A percentile compares a stretch with the other conserved stretches of the same genome.
These are phyloP conservation scores for Botrytis tulipae DNA, from an alignment of 2,329 filamentous ascomycete genomes.

Conservation along the genomic window DNA sequence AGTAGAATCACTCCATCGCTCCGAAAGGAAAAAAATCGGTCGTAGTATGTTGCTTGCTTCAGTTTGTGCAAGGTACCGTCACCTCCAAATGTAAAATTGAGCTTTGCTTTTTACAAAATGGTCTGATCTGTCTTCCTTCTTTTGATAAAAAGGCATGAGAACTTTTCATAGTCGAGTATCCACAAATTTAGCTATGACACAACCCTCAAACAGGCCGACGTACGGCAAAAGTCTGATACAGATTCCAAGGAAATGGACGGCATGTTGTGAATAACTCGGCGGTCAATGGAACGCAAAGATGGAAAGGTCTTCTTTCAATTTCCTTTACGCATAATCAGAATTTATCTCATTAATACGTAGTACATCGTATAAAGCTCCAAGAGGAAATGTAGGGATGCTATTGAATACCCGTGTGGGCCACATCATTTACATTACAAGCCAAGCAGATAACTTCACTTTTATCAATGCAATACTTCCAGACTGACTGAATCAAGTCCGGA, in stretches of 20 bases:
- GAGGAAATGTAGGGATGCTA: neutral
- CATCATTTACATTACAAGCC: neutral
- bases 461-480: no score
- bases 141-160: neutral
- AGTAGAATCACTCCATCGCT: neutral
- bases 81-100: neutral
- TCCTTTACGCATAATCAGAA: neutral
- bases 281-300: neutral
- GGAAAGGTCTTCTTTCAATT: neutral
- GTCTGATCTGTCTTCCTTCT: neutral
- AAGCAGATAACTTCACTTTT: no score
- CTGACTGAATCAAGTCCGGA: no score
- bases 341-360: neutral
- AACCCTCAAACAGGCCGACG: neutral
- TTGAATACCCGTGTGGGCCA: neutral
- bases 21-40: neutral
- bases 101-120: neutral
- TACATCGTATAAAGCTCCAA: neutral
- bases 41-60: neutral
- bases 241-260: neutral
- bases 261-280: neutral
- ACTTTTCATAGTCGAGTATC: rapidly evolving
- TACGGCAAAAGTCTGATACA: neutral
- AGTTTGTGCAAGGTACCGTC: neutral
- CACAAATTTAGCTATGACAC: neutral